These are phyloP conservation scores for Erysimum cheiranthoides DNA, from an alignment of 345 rosid species.

Conservation along the genomic window DNA sequence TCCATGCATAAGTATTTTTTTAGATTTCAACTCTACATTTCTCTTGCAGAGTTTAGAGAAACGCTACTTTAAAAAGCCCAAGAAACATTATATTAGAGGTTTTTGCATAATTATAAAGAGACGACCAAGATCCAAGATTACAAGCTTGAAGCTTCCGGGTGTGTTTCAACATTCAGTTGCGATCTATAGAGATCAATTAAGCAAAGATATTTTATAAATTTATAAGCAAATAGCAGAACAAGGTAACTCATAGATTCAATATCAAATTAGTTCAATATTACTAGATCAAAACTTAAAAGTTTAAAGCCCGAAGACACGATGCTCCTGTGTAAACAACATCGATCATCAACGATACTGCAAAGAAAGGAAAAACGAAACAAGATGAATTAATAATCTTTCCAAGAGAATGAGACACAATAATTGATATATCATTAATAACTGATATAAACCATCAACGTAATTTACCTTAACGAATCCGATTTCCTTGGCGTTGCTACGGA, in stretches of 20 bases:
- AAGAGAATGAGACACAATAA: not conserved
- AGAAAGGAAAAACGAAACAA: not conserved
- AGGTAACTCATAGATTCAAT: not conserved
- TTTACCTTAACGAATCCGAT: constrained; percentile 62
- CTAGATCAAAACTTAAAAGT: constrained; percentile 1
- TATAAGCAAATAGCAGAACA: not conserved
- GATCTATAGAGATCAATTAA: not conserved
- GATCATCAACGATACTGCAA: constrained; percentile 40
- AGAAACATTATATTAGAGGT: too few relatives aligned
- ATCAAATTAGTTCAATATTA: not conserved
- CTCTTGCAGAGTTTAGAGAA: too few relatives aligned
- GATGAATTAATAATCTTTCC: not conserved
- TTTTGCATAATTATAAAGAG: too few relatives aligned
- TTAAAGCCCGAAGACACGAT: not conserved
- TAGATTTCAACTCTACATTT: too few relatives aligned
- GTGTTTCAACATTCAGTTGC: not conserved
- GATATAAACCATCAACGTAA: not conserved
- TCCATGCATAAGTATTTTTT: too few relatives aligned
- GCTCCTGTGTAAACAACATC: not conserved
- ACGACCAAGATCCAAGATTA: too few relatives aligned
- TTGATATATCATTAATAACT: not conserved
- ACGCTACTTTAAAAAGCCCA: too few relatives aligned
- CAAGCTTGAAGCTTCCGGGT: not conserved
- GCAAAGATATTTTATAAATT: not conserved
- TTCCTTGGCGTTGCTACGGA: constrained; percentile 44